phyloP scores from a whole-genome alignment of 768 basidiomycete species.

The Mycena maculata region DNA sequence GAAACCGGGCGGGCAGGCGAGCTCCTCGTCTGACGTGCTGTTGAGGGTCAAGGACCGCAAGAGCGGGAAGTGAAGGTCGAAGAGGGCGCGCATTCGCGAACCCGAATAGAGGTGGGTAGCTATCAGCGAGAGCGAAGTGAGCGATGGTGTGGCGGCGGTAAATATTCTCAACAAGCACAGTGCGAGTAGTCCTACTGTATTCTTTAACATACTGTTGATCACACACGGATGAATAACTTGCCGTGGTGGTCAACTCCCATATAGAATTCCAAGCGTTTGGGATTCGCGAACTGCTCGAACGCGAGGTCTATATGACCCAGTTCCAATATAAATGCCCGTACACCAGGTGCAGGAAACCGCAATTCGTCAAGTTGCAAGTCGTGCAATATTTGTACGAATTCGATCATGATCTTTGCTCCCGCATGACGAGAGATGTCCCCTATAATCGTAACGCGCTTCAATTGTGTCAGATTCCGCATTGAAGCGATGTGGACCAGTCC shows the following conservation, averaged over 20 bases:
- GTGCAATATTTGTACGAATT: constrained; percentile 25
- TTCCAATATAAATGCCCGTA: constrained; percentile 18
- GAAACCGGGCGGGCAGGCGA: constrained; percentile 9
- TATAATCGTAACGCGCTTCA: constrained; percentile 25
- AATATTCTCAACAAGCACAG: not conserved
- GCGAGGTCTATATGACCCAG: not conserved
- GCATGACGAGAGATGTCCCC: constrained; percentile 26
- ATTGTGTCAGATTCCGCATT: constrained; percentile 18
- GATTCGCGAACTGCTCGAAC: constrained; percentile 26
- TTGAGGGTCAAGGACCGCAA: constrained; percentile 23
- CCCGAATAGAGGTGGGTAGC: not conserved
- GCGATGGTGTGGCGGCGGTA: constrained; percentile 19
- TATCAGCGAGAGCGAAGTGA: constrained; percentile 24
- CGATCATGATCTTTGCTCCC: not conserved
- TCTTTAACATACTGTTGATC: not conserved
- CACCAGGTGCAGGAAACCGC: constrained; percentile 5
- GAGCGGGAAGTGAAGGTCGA: constrained; percentile 20
- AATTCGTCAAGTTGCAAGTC: constrained; percentile 23
- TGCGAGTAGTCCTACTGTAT: constrained; percentile 3
- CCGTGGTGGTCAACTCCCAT: constrained; percentile 8
- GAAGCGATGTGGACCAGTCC: constrained; percentile 16
- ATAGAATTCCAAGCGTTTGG: constrained; percentile 9
- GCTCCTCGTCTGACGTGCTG: not conserved
- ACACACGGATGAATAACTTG: not conserved
- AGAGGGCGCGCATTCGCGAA: not conserved